Base-by-base conservation (phyloP, 306 rosid genomes). In the Corylus avellana region DNA sequence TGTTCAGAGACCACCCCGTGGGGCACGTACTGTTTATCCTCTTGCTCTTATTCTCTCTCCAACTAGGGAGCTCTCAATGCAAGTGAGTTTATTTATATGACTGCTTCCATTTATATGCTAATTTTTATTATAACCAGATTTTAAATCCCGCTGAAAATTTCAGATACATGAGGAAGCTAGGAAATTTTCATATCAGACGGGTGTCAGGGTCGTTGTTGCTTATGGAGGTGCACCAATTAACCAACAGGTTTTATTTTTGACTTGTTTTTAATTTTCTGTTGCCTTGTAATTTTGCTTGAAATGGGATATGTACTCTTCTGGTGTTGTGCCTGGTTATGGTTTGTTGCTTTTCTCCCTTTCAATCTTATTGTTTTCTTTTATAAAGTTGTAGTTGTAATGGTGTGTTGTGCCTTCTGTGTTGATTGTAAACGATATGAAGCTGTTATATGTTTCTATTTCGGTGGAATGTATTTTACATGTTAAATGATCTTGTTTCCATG, bases 21-120 rank as follows among this genome's bases (percentile, higher is more conserved):
- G 92, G 27, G 91, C 86, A 49, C 93, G 94, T 22, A 89, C 96
- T 0, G 97, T 87, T 50, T 91, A 84, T 63, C 97, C 97, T 17
- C 91, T 89, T 79, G 97, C 96, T n/a, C 96, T 92, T 64, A 90
- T 92, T 86, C 92, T 92, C 76, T 92, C 97, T n/a, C 97, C 97
- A 25, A 92, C 97, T 29, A 89, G 97, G 78, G 97, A 92, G 89
- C 87, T 92, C 22, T 92, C 97, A 57, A 87, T 91, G 83, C 97
- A 92, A 86, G 97, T 92, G 83, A 88, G 96, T 91, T 79, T 25
- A 16, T 54, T 66, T 25, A 9, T 17, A 75, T 48, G 42, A 68
- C 46, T 55, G 32, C 39, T 69, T 17, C 68, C 68, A 8, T 58
- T 77, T 77, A 3, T 29, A 18, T 72, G 5, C 1, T 76, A 47